A percentile compares a stretch with the other conserved stretches of the same genome.
These are phyloP conservation scores for Adansonia gregorii DNA, from an alignment of 441 rosid genomes.

Conservation along the genomic window DNA sequence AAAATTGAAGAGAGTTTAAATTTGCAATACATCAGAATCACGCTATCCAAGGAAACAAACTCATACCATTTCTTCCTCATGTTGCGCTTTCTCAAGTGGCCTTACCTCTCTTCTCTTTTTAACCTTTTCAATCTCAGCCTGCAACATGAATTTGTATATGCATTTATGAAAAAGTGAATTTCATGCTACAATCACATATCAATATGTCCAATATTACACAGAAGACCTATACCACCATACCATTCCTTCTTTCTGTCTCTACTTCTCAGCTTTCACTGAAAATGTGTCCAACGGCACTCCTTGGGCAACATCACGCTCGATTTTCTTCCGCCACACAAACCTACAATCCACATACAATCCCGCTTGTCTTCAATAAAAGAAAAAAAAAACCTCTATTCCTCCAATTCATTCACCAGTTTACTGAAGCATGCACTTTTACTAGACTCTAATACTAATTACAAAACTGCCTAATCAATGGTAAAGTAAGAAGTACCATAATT, in stretches of 20 bases:
- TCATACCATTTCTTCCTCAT: conserved; percentile 94
- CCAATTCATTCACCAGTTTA: not conserved
- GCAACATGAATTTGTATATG: conserved; percentile 29
- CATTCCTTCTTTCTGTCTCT: conserved; percentile 80
- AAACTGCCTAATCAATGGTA: not conserved
- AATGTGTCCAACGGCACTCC: conserved; percentile 72
- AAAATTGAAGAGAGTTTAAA: not conserved
- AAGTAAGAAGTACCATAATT: not conserved
- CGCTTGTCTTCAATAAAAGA: not conserved
- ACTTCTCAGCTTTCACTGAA: conserved; percentile 86
- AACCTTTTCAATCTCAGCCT: conserved; percentile 94
- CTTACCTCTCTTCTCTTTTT: conserved; percentile 98
- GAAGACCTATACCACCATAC: conserved; percentile 38
- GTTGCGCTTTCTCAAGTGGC: conserved; percentile 85
- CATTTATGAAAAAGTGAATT: not conserved
- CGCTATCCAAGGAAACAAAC: conserved; percentile 22
- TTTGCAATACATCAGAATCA: not conserved
- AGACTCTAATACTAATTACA: not conserved
- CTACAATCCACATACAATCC: conserved; percentile 41
- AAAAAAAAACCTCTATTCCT: not conserved
- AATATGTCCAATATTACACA: not conserved
- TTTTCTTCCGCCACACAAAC: conserved; percentile 94
- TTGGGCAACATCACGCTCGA: conserved; percentile 74
- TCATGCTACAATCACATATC: not conserved
- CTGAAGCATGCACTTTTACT: conserved; percentile 1